Conservation (phyloP, 78 protist genomes). For the Dictyostelium intermedium region DNA sequence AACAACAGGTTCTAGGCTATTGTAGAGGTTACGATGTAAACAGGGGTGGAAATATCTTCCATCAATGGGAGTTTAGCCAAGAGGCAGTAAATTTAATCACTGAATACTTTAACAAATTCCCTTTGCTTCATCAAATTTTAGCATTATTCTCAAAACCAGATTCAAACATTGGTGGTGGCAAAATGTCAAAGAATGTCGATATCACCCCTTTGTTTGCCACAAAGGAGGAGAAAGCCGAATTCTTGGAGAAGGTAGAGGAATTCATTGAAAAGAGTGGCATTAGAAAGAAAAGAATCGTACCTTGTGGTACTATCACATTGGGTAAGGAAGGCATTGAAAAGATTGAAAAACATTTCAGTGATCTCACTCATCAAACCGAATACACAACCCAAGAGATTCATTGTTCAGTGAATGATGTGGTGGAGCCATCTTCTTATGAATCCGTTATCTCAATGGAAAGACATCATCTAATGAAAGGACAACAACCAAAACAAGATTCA, state of each 20-base stretch:
- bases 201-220: conserved; percentile 13
- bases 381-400: neutral
- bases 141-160: neutral
- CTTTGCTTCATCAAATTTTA: conserved; percentile 21
- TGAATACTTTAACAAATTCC: conserved; percentile 17
- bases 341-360: neutral
- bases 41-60: neutral
- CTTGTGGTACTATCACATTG: conserved; percentile 41
- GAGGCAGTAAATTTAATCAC: conserved; percentile 31
- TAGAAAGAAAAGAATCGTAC: conserved; percentile 35
- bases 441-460: conserved; percentile 39
- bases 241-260: neutral
- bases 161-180: neutral
- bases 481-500: neutral
- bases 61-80: conserved; percentile 46
- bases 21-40: conserved; percentile 45
- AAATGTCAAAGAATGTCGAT: neutral
- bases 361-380: neutral
- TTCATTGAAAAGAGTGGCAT: conserved; percentile 18
- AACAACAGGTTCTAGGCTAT: conserved; percentile 64
- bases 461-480: conserved; percentile 5
- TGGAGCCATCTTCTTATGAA: conserved; percentile 62
- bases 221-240: neutral
- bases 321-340: neutral
- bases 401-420: neutral